phyloP scores from a whole-genome alignment of 2,329 filamentous ascomycete genomes.

The Tolypocladium sp. region DNA sequence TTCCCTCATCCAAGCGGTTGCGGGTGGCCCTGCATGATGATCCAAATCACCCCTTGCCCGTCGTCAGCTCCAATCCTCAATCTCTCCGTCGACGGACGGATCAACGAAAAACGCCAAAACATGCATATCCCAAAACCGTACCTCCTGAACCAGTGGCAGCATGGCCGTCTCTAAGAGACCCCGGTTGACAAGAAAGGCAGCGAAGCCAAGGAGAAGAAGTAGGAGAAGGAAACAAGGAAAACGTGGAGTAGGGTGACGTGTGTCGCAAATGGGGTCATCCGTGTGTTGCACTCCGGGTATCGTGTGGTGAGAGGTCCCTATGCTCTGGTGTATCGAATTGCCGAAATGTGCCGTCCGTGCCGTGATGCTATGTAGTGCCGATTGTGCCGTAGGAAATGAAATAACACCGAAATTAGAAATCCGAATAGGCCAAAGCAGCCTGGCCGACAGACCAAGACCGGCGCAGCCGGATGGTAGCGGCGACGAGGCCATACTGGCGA shows the following conservation, averaged over 20 bases:
- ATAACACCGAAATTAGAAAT: conserved; percentile 1
- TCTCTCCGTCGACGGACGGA: background rate
- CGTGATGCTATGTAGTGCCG: conserved; percentile 15
- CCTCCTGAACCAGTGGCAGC: background rate
- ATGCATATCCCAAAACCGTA: conserved; percentile 1
- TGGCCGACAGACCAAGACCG: background rate
- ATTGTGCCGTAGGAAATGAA: conserved; percentile 4
- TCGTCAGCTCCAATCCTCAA: background rate
- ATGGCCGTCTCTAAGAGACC: background rate
- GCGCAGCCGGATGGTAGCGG: background rate
- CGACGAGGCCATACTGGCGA: background rate
- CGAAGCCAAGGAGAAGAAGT: conserved; percentile 4
- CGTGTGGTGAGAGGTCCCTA: conserved; percentile 19
- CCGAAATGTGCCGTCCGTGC: conserved; percentile 21
- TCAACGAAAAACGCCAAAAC: background rate
- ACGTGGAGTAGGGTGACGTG: conserved; percentile 28
- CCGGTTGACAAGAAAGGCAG: conserved; percentile 5
- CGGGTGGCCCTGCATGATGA: background rate
- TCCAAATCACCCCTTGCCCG: background rate
- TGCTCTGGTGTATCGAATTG: conserved; percentile 24
- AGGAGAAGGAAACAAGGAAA: conserved; percentile 15
- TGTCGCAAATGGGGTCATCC: conserved; percentile 18
- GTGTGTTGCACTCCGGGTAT: conserved; percentile 31
- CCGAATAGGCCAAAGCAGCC: conserved; percentile 1
- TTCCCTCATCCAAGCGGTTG: background rate